phyloP scores from a whole-genome alignment of 768 basidiomycete genomes.

The Thelephora aurantiotincta region DNA sequence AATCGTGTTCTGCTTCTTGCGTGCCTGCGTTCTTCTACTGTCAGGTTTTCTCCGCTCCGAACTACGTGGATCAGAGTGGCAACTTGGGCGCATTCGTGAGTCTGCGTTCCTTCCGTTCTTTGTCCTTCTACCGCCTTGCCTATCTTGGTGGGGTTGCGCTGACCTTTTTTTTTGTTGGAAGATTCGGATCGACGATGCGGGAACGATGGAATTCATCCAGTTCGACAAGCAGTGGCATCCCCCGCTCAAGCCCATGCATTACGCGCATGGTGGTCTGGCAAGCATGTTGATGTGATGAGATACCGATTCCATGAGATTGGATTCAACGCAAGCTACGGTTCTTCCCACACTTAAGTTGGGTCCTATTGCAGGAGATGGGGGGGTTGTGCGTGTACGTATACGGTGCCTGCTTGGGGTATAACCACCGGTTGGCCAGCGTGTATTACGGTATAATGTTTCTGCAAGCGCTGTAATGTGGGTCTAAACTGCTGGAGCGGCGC shows the following conservation, averaged over 20 bases:
- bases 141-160: background rate
- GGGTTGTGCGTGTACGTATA: too few species aligned
- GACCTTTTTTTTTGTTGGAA: slow-evolving; percentile 15
- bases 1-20: background rate
- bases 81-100: slow-evolving; percentile 85
- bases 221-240: slow-evolving; percentile 86
- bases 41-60: slow-evolving; percentile 88
- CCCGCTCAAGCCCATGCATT: slow-evolving; percentile 89
- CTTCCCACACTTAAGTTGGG: too few species aligned
- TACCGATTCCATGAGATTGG: too few species aligned
- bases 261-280: slow-evolving; percentile 51
- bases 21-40: background rate
- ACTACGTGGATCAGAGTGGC: slow-evolving; percentile 84
- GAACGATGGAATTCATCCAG: slow-evolving; percentile 58
- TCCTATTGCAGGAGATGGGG: too few species aligned
- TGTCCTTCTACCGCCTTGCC: background rate
- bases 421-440: too few species aligned
- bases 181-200: slow-evolving; percentile 74
- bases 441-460: too few species aligned
- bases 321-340: too few species aligned
- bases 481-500: too few species aligned
- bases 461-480: too few species aligned
- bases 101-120: slow-evolving; percentile 17
- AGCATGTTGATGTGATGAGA: slow-evolving; percentile 47
- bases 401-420: too few species aligned